Evolutionary conservation across 73 alveolate genomes (phyloP).

Genomic region (Tetrahymena thermophila): DNA sequence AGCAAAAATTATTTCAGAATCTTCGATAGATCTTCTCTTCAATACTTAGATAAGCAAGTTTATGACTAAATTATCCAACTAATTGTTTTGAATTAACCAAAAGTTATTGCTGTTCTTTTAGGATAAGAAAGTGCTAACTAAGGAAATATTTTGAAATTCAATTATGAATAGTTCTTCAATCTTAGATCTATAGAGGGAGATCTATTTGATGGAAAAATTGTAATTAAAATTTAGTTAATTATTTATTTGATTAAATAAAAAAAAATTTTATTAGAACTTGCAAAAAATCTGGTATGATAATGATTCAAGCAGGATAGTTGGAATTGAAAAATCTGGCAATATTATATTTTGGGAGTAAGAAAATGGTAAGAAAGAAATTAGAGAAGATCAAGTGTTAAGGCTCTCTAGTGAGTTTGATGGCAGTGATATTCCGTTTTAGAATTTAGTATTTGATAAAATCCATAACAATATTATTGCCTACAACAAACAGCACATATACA

Average conservation of each 20-base stretch:
- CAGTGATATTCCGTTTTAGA: background rate
- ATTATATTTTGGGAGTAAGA: background rate
- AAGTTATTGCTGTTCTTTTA: background rate
- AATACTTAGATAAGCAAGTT: background rate
- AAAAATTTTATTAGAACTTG: background rate
- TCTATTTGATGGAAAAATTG: background rate
- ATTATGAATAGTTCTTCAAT: background rate
- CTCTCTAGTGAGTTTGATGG: background rate
- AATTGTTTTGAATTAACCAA: background rate
- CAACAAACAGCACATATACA: background rate
- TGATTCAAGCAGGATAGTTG: background rate
- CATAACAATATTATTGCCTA: background rate
- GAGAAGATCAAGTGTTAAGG: background rate
- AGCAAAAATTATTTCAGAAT: background rate
- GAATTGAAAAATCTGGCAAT: background rate
- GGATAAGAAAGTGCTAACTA: background rate
- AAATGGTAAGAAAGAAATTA: background rate
- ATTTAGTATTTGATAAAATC: background rate
- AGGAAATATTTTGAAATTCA: background rate
- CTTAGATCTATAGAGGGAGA: background rate
- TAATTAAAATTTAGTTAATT: background rate
- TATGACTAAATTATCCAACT: background rate
- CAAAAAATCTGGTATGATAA: background rate
- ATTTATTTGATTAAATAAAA: no score
- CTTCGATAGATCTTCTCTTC: background rate